Base-by-base conservation (phyloP, 345 rosid species). In the Eucalyptus camaldulensis region DNA sequence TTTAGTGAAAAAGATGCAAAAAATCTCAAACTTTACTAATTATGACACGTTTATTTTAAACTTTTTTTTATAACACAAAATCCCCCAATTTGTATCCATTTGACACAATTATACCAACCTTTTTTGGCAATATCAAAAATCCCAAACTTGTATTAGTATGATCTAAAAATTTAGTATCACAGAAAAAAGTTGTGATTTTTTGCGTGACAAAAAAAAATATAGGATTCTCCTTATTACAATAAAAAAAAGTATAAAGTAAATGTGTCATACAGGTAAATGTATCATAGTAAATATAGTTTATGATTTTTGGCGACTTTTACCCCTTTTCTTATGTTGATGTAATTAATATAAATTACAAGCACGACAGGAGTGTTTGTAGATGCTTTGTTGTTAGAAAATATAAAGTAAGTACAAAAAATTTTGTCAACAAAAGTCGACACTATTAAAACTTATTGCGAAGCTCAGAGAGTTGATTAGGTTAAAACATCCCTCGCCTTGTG, bases 61-160 rank as follows among this genome's bases (percentile, higher is more conserved):
- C 8, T 51, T 51, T 50, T 50, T 50, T 16, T 50, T 50, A 51
- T 51, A 16, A 51, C 8, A 16, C 4, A 51, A 51, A 51, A 51
- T 16, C 3, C 0, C 21, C 2, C 0, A 3, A 50, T 50, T 50
- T 50, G 4, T 50, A 50, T 50, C 0, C 0, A 0, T 16, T 16
- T 50, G 21, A 50, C 3, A 16, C 1, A 0, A 1, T 50, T 50
- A 50, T 50, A 4, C 1, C 8, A 16, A 6, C 1, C 6, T 51
- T 51, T 50, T 13, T 51, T 51, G 0, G 54, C 6, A 50, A 50
- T 0, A 50, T 50, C 0, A 51, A 50, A 50, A 50, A 50, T 50
- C 3, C 0, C 53, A 50, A 50, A 50, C 8, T 50, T 14, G 53
- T 49, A 49, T 49, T 2, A 5, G 16, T 49, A 1, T 49, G 0